Conservation (phyloP, 768 basidiomycete species). For the Xerocomellus dryophilus region DNA sequence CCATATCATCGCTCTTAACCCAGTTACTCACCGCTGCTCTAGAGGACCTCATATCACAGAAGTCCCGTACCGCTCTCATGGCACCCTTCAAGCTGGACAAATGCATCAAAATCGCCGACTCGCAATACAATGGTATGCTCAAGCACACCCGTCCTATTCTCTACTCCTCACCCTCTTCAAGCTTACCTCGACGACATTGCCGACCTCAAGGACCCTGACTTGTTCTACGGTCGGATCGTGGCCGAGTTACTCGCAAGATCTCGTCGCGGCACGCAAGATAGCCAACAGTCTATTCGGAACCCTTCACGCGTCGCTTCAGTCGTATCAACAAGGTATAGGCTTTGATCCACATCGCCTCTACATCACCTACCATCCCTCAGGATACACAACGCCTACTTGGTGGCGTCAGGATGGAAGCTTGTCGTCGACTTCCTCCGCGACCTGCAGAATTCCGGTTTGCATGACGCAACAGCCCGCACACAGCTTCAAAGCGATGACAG, state of each 20-base stretch:
- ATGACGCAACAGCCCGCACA: slow-evolving; percentile 48
- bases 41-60: slow-evolving; percentile 65
- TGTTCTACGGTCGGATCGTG: slow-evolving; percentile 57
- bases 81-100: slow-evolving; percentile 63
- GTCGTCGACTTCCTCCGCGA: slow-evolving; percentile 56
- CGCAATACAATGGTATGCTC: slow-evolving; percentile 64
- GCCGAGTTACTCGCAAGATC: slow-evolving; percentile 54
- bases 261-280: slow-evolving; percentile 29
- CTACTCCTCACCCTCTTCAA: slow-evolving; percentile 27
- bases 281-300: slow-evolving; percentile 34
- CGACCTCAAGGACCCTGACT: slow-evolving; percentile 60
- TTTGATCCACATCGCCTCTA: not conserved
- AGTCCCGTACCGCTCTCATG: slow-evolving; percentile 55
- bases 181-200: slow-evolving; percentile 70
- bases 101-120: slow-evolving; percentile 66
- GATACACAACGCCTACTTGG: slow-evolving; percentile 78
- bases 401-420: slow-evolving; percentile 81
- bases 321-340: slow-evolving; percentile 54
- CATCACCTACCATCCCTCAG: slow-evolving; percentile 36
- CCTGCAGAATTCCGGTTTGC: slow-evolving; percentile 52
- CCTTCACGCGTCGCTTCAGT: slow-evolving; percentile 54
- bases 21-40: slow-evolving; percentile 1
- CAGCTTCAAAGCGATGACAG: slow-evolving; percentile 51
- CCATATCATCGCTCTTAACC: not conserved
- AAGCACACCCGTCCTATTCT: not conserved